Percentiles rank a stretch among this genome's conserved stretches.
phyloP scores from a whole-genome alignment of 2,329 filamentous ascomycete species.

The Neofusicoccum parvum region DNA sequence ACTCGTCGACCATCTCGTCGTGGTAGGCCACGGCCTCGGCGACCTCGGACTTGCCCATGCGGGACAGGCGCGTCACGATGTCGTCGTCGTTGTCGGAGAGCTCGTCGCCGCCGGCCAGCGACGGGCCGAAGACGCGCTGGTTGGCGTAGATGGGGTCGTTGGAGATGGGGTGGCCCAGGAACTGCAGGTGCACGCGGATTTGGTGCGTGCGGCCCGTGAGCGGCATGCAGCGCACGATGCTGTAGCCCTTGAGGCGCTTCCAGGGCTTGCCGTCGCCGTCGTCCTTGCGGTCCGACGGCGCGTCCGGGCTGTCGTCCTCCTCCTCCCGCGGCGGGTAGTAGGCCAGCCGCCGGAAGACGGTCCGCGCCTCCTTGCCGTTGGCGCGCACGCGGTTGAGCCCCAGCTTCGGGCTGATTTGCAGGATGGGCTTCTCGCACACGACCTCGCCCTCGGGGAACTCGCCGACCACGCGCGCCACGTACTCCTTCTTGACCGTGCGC shows the following conservation, averaged over 20 bases:
- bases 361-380: conserved; percentile 85
- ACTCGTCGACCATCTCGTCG: conserved; percentile 88
- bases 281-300: conserved; percentile 17
- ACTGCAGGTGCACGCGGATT: conserved; percentile 91
- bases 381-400: conserved; percentile 93
- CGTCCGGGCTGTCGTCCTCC: conserved; percentile 21
- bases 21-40: conserved; percentile 91
- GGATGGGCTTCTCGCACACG: conserved; percentile 89
- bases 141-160: conserved; percentile 99
- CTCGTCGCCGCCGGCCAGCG: conserved; percentile 71
- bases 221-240: conserved; percentile 89
- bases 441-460: conserved; percentile 90
- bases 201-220: conserved; percentile 95
- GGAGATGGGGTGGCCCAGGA: conserved; percentile 89
- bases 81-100: conserved; percentile 79
- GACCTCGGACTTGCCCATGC: conserved; percentile 93
- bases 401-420: conserved; percentile 92
- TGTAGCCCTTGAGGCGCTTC: conserved; percentile 72
- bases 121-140: conserved; percentile 82
- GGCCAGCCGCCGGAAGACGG: conserved; percentile 88
- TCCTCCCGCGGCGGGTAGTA: conserved; percentile 71
- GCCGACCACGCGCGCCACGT: conserved; percentile 86
- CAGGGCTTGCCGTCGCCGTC: conserved; percentile 47
- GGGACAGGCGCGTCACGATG: conserved; percentile 79
- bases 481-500: conserved; percentile 90